phyloP scores from a whole-genome alignment of 345 rosid species.

The Draba incana region DNA sequence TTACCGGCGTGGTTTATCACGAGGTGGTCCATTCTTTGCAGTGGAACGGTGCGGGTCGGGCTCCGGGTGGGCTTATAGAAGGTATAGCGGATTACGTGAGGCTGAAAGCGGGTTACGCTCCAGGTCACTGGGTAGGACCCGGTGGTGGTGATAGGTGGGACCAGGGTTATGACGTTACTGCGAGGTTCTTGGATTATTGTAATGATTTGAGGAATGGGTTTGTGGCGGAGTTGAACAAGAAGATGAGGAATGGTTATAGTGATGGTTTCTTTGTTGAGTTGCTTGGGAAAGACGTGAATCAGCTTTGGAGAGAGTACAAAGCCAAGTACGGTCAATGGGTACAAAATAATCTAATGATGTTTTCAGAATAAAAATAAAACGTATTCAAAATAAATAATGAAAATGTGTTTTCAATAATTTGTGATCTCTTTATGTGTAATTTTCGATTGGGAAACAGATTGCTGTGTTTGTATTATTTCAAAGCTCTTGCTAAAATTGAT shows the following conservation, averaged over 20 bases:
- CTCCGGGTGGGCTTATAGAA: slow-evolving; percentile 58
- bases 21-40: slow-evolving; percentile 76
- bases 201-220: slow-evolving; percentile 55
- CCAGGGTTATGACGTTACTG: slow-evolving; percentile 72
- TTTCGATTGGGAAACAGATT: background rate
- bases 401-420: background rate
- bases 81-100: slow-evolving; percentile 78
- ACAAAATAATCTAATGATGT: background rate
- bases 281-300: slow-evolving; percentile 64
- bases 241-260: slow-evolving; percentile 60
- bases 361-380: background rate
- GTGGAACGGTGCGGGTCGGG: slow-evolving; percentile 60
- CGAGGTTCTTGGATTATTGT: slow-evolving; percentile 70
- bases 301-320: slow-evolving; percentile 73
- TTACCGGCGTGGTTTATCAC: slow-evolving; percentile 65
- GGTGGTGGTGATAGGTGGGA: slow-evolving; percentile 72
- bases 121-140: slow-evolving; percentile 64
- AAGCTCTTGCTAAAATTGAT: background rate
- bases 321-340: slow-evolving; percentile 51
- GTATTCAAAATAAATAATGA: background rate
- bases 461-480: background rate
- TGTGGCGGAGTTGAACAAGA: slow-evolving; percentile 67
- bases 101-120: slow-evolving; percentile 54
- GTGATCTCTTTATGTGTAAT: background rate
- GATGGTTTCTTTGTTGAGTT: slow-evolving; percentile 55